Conservation (phyloP, 257 asterid species). For the Solanum infundibuliforme region DNA sequence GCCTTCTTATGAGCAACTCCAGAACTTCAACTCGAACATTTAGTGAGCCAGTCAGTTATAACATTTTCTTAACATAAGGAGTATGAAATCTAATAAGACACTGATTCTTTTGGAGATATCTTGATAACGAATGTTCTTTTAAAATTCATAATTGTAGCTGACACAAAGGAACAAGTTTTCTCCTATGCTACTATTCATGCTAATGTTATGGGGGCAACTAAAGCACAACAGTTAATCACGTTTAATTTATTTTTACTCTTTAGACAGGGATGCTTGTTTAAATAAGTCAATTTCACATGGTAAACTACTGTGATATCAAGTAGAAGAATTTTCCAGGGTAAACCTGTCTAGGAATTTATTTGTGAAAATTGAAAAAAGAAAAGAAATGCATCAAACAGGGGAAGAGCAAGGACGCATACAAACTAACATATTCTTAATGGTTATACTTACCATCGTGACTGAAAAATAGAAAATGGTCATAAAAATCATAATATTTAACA, state of each 20-base stretch:
- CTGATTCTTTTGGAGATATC: neutral
- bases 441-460: neutral
- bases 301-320: neutral
- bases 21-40: neutral
- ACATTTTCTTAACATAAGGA: neutral
- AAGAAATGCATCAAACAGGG: neutral
- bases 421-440: neutral
- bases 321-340: neutral
- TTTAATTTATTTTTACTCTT: neutral
- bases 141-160: neutral
- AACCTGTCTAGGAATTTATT: neutral
- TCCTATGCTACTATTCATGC: neutral
- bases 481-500: neutral
- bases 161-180: neutral
- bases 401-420: neutral
- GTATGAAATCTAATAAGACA: neutral
- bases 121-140: neutral
- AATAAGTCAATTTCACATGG: neutral
- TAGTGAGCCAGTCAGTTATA: neutral
- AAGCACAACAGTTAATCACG: neutral
- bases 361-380: neutral
- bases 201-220: neutral
- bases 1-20: neutral
- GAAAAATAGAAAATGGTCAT: neutral
- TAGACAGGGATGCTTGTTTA: neutral